Conservation (phyloP, 1,139 yeast species). For the Entelexis paramagnoliae region DNA sequence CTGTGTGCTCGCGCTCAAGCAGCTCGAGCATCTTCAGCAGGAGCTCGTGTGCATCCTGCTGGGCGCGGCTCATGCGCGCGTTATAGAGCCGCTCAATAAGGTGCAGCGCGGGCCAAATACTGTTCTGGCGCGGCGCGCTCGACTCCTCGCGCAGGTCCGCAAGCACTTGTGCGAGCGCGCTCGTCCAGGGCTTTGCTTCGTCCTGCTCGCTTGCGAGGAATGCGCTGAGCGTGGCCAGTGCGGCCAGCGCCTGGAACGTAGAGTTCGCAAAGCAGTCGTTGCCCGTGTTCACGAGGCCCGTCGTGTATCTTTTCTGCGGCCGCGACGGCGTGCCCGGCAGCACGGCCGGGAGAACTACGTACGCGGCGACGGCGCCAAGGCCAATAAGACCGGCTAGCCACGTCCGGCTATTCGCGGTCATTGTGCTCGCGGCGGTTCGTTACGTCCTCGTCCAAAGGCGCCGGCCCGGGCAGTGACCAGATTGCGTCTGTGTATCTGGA, state of each 20-base stretch:
- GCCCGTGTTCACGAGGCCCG: slow-evolving; percentile 70
- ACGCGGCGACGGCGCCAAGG: slow-evolving; percentile 4
- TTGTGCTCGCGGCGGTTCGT: not conserved
- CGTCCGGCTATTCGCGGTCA: not conserved
- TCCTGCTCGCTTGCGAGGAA: slow-evolving; percentile 36
- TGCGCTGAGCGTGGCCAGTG: slow-evolving; percentile 52
- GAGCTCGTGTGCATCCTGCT: slow-evolving; percentile 92
- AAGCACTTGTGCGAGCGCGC: slow-evolving; percentile 46
- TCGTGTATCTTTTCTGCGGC: slow-evolving; percentile 42
- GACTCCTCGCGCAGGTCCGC: slow-evolving; percentile 51
- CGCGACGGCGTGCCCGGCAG: not conserved
- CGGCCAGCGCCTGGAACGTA: slow-evolving; percentile 73
- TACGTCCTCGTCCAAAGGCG: not conserved
- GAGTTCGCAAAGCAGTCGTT: slow-evolving; percentile 92
- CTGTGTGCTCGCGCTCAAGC: slow-evolving; percentile 52
- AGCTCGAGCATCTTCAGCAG: slow-evolving; percentile 73
- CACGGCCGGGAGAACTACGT: slow-evolving; percentile 12
- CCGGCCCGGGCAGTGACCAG: not conserved
- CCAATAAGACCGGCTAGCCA: not conserved
- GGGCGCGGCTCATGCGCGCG: slow-evolving; percentile 66
- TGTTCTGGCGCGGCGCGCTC: slow-evolving; percentile 45
- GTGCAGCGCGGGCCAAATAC: slow-evolving; percentile 71
- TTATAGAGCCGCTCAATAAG: slow-evolving; percentile 68
- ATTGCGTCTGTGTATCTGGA: too few species aligned
- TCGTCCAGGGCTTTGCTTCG: slow-evolving; percentile 16